These are phyloP conservation scores for Trichoderma cornu-damae DNA, from an alignment of 2,329 filamentous ascomycete genomes.

Conservation along the genomic window DNA sequence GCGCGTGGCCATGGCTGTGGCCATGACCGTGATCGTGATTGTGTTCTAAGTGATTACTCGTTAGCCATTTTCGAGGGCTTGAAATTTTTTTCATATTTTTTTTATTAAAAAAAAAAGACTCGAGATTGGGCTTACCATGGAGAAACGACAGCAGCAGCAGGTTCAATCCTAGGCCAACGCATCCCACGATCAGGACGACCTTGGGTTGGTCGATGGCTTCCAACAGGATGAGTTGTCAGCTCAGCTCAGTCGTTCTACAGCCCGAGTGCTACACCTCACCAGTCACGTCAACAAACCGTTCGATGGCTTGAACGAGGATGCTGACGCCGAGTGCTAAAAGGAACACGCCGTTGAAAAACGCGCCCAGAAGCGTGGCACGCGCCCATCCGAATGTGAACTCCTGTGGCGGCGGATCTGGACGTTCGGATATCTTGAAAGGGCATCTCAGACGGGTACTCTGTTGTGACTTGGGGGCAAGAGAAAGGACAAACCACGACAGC, in stretches of 20 bases:
- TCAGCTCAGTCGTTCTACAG: background rate
- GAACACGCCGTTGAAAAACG: conserved; percentile 77
- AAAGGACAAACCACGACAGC: conserved; percentile 56
- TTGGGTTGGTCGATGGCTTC: conserved; percentile 59
- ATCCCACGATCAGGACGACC: conserved; percentile 64
- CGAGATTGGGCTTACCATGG: conserved; percentile 46
- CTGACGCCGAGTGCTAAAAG: conserved; percentile 66
- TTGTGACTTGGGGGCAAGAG: no score
- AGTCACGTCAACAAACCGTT: conserved; percentile 58
- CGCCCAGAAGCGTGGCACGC: conserved; percentile 64
- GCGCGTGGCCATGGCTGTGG: conserved; percentile 34
- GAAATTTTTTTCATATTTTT: no score
- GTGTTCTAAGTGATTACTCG: background rate
- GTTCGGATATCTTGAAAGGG: conserved; percentile 49
- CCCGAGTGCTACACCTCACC: conserved; percentile 35
- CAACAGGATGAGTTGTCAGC: conserved; percentile 20
- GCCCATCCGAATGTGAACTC: conserved; percentile 65
- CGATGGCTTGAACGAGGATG: conserved; percentile 67
- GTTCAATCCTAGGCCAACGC: conserved; percentile 61
- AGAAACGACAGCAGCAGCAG: conserved; percentile 61
- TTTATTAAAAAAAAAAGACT: conserved; percentile 25
- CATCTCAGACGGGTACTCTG: background rate
- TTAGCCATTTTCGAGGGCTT: background rate
- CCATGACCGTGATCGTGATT: conserved; percentile 13
- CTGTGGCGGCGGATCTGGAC: conserved; percentile 47